Base-by-base conservation (phyloP, 352 stramenopile species). In the Blastocystis sp. region DNA sequence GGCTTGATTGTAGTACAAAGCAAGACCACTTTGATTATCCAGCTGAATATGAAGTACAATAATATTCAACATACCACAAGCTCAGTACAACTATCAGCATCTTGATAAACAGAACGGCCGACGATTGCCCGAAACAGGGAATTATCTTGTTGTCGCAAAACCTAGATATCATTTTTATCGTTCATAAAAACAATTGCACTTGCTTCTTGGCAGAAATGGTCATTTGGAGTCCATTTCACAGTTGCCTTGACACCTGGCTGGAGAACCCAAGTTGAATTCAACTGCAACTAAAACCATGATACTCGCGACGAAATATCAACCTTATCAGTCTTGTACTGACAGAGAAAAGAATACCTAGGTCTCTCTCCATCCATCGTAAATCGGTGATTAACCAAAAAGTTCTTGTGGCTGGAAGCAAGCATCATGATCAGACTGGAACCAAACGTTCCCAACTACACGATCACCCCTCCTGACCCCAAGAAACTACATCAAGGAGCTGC, bases 291-390 rank as follows among this genome's bases (percentile, higher is more conserved):
- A 15, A 40, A 24, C 5, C 19, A 51, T 15, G 19, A 53, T 0
- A 68, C 24, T 24, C 4, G 19, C 9, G 9, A n/a, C 17, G 48
- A 37, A 64, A 22, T 17, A n/a, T 7, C 13, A 11, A 84, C 73
- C 40, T 84, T 27, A 40, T 84, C 73, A 15, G 64, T 84, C 73
- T 84, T 84, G 53, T 84, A 84, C 53, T 84, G 73, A n/a, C 30
- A 54, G n/a, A 66, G 53, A 27, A 84, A 84, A 24, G 51, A 69
- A 69, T 84, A 84, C 19, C 73, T 54, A 44, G 73, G 44, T 24
- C 30, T 37, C 44, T 51, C 33, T 24, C 42, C 17, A 27, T 84
- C 53, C 24, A 84, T 33, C 7, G 51, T 66, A 44, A 84, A 84
- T 1, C 44, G 44, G 56, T 84, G 73, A 37, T 84, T 84, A n/a